Percentiles rank a stretch among this genome's conserved stretches.
Evolutionary conservation across 2,329 filamentous ascomycete genomes (phyloP).

Genomic region (Pseudopithomyces chartarum): DNA sequence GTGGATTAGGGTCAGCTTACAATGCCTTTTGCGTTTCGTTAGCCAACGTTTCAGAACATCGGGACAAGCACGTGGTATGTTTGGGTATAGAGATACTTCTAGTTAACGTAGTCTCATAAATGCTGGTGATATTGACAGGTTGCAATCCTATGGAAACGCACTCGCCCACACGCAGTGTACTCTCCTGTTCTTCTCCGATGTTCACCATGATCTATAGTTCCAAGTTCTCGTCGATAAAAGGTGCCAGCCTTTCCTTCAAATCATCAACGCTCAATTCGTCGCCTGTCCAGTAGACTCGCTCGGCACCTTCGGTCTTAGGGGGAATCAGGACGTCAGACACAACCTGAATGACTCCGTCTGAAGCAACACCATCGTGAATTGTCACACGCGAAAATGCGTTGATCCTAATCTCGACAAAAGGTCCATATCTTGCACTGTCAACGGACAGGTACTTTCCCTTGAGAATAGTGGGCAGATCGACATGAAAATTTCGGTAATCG

Average conservation of each 20-base stretch:
- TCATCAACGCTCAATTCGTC: constrained; percentile 64
- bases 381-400: constrained; percentile 73
- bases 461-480: constrained; percentile 76
- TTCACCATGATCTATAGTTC: constrained; percentile 32
- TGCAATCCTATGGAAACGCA: too few species aligned
- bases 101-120: too few species aligned
- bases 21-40: too few species aligned
- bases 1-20: too few species aligned
- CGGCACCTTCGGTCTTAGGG: constrained; percentile 59
- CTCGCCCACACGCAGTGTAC: too few species aligned
- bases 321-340: constrained; percentile 76
- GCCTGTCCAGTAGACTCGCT: constrained; percentile 46
- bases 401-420: constrained; percentile 72
- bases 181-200: too few species aligned
- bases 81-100: too few species aligned
- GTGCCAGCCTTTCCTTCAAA: constrained; percentile 58
- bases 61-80: too few species aligned
- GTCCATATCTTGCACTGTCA: constrained; percentile 71
- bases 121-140: too few species aligned
- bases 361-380: constrained; percentile 72
- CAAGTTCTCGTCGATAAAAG: constrained; percentile 36
- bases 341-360: constrained; percentile 83
- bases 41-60: too few species aligned
- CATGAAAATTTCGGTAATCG: constrained; percentile 58
- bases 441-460: constrained; percentile 69